Percentiles rank a stretch among this genome's conserved stretches.
These are phyloP conservation scores for Spirogloea muscicola DNA, from an alignment of 139 green algal genomes.

Conservation along the genomic window DNA sequence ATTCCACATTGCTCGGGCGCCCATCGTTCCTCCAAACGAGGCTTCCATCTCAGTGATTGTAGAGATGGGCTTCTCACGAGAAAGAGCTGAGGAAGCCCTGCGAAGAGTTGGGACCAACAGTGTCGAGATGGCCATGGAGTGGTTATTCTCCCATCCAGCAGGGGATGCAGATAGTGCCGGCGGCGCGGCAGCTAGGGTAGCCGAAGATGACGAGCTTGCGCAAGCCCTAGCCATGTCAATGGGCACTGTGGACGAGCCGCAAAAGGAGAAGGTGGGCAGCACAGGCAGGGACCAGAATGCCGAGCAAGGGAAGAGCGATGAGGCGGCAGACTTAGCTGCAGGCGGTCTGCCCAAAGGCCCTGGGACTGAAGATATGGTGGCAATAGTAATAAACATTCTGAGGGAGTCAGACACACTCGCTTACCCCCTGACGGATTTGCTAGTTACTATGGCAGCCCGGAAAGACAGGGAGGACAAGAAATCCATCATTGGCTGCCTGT, in stretches of 20 bases:
- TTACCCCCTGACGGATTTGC: slow-evolving; percentile 34
- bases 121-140: slow-evolving; percentile 89
- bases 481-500: slow-evolving; percentile 59
- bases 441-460: slow-evolving; percentile 51
- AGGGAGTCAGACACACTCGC: slow-evolving; percentile 9
- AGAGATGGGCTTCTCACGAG: slow-evolving; percentile 86
- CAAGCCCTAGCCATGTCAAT: slow-evolving; percentile 57
- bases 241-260: slow-evolving; percentile 8
- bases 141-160: slow-evolving; percentile 79
- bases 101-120: slow-evolving; percentile 68
- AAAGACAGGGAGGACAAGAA: slow-evolving; percentile 55
- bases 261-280: slow-evolving; percentile 7
- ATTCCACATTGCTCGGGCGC: no score
- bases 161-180: slow-evolving; percentile 9
- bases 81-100: slow-evolving; percentile 69
- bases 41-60: slow-evolving; percentile 62
- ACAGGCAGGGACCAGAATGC: background rate
- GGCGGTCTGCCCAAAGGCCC: slow-evolving; percentile 11
- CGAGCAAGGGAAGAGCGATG: background rate
- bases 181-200: background rate
- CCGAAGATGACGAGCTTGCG: slow-evolving; percentile 54
- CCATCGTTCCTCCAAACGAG: slow-evolving; percentile 46
- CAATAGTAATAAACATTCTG: slow-evolving; percentile 41
- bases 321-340: background rate
- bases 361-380: slow-evolving; percentile 26